Base-by-base conservation (phyloP, 371 early-diverging fungal species). In the Syncephalastrum sp. region DNA sequence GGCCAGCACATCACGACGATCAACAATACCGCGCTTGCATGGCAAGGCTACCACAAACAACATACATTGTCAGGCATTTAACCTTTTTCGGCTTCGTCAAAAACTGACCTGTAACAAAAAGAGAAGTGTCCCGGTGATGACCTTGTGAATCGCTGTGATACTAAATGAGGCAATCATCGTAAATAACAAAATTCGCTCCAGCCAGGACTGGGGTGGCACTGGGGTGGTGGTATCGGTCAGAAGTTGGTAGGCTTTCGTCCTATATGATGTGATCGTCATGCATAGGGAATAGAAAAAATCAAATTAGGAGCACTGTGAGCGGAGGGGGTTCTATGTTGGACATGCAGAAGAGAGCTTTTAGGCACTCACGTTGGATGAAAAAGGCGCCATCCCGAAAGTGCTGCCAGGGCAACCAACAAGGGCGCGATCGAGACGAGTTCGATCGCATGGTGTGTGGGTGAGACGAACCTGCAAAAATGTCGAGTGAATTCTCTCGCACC, bases 1-100 rank as follows among this genome's bases (percentile, higher is more conserved):
- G 83, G 83, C 65, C 77, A 80, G 27, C 68, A 57, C 68, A 82
- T 67, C 54, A 82, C 72, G 16, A 69, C 16, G 56, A 79, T 76
- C 56, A 85, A 59, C 25, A 82, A 42, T 25, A 74, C 58, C 12
- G 78, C 80, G 46, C 77, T 81, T 48, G 78, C 70, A 61, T 85
- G 85, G 58, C 85, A 85, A 21, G 85, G 82, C 67, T 84, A 75
- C 13, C 64, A 41, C 49, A 68, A 3, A 7, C 29, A 48, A 5
- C 13, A 21, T 2, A 21, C 21, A 21, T 57, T 19, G 42, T 44
- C 16, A 23, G 23, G 24, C 42, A 41, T 16, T 16, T 15, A 52
- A 12, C 17, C 10, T 52, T 27, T 52, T 14, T 33, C 19, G 8
- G 15, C 8, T 53, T 42, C 44, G 16, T 7, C 42, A 49, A 46